phyloP scores from a whole-genome alignment of 768 basidiomycete species.

The Xerocomellus chrysenteron region DNA sequence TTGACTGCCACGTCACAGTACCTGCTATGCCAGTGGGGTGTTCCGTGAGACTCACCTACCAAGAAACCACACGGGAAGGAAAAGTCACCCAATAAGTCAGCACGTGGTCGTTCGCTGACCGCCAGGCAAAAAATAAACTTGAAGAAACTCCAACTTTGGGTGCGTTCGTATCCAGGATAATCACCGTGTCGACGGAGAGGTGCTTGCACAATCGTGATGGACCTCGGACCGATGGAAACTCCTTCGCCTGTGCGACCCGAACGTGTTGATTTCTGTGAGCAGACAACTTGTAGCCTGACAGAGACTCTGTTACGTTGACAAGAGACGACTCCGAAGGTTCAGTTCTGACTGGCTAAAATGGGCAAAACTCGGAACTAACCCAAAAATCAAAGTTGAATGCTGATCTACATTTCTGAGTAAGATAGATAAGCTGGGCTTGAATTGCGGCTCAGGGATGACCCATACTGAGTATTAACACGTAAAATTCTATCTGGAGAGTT shows the following conservation, averaged over 20 bases:
- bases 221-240: background rate
- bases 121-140: background rate
- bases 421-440: background rate
- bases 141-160: background rate
- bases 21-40: background rate
- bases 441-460: background rate
- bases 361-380: no score
- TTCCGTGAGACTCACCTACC: background rate
- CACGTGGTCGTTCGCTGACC: background rate
- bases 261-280: no score
- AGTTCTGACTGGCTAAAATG: no score
- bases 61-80: background rate
- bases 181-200: background rate
- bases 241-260: background rate
- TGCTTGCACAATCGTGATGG: background rate
- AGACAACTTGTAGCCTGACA: no score
- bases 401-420: no score
- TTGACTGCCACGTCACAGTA: conserved; percentile 14
- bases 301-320: no score
- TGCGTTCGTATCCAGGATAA: background rate
- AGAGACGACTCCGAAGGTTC: no score
- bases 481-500: no score
- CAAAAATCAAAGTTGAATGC: no score
- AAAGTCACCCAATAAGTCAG: background rate
- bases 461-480: no score